Conservation (phyloP, 2,329 filamentous ascomycete species). For the Sclerotiophoma versabilis region DNA sequence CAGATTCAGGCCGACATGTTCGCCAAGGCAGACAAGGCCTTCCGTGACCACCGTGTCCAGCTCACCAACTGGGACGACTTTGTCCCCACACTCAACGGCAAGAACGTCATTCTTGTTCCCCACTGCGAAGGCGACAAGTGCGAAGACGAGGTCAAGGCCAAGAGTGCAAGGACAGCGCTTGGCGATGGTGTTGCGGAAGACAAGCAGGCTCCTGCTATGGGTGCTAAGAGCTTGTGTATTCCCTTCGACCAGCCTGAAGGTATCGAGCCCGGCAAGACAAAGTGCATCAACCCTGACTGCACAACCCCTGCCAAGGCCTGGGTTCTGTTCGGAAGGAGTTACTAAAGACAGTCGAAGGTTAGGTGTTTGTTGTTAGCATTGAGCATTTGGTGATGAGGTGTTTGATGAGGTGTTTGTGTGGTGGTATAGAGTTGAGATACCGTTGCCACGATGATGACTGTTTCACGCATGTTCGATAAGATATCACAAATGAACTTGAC, state of each 20-base stretch:
- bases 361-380: constrained; percentile 16
- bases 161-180: constrained; percentile 78
- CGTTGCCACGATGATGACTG: constrained; percentile 6
- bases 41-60: constrained; percentile 79
- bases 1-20: constrained; percentile 87
- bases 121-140: constrained; percentile 85
- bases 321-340: constrained; percentile 82
- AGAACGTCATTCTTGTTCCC: constrained; percentile 92
- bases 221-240: constrained; percentile 78
- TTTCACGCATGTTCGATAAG: constrained; percentile 6
- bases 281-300: constrained; percentile 92
- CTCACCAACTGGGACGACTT: constrained; percentile 91
- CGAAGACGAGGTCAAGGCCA: constrained; percentile 93
- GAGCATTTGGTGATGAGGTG: constrained; percentile 33
- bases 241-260: constrained; percentile 87
- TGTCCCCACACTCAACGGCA: constrained; percentile 84
- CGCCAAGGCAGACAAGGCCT: constrained; percentile 77
- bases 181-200: constrained; percentile 75
- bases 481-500: constrained; percentile 4
- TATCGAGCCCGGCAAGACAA: constrained; percentile 79
- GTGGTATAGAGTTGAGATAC: constrained; percentile 18
- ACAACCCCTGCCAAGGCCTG: constrained; percentile 77
- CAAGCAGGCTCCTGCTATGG: constrained; percentile 76
- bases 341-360: constrained; percentile 26
- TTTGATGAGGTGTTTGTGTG: constrained; percentile 21